These are phyloP conservation scores for Austroboletus olivaceoglutinosus DNA, from an alignment of 1,284 basidiomycete species.

Conservation along the genomic window DNA sequence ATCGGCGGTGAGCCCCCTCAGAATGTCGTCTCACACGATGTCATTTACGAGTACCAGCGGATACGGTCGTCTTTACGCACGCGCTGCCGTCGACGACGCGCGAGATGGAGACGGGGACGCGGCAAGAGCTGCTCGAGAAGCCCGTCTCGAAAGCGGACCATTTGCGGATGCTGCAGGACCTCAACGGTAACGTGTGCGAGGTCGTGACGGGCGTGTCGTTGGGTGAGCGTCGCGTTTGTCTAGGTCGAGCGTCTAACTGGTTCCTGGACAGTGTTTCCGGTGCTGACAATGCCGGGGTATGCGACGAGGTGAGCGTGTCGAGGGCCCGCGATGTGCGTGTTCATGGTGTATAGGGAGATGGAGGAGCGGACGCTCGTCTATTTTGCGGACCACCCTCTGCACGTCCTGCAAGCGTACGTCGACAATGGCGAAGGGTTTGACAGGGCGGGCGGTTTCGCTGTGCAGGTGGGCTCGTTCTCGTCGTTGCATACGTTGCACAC, in stretches of 20 bases:
- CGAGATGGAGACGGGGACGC: constrained; percentile 43
- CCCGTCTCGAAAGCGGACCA: constrained; percentile 82
- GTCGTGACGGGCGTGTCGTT: constrained; percentile 89
- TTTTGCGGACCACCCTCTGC: constrained; percentile 69
- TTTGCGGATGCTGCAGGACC: constrained; percentile 81
- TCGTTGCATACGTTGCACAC: neutral
- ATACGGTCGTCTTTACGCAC: constrained; percentile 88
- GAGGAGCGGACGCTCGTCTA: constrained; percentile 81
- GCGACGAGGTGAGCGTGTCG: constrained; percentile 60
- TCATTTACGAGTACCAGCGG: constrained; percentile 60
- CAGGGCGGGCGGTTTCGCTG: constrained; percentile 92
- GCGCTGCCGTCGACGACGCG: constrained; percentile 55
- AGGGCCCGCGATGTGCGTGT: neutral
- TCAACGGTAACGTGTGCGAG: constrained; percentile 84
- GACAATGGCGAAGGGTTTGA: constrained; percentile 88
- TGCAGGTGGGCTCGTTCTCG: constrained; percentile 59
- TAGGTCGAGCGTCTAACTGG: neutral
- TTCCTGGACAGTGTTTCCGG: constrained; percentile 65
- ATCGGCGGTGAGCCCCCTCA: constrained; percentile 68
- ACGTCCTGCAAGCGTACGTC: constrained; percentile 80
- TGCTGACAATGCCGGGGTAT: constrained; percentile 84
- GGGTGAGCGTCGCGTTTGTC: constrained; percentile 45
- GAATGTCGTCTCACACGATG: neutral
- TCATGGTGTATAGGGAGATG: constrained; percentile 57
- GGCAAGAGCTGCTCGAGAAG: constrained; percentile 86